Conservation (phyloP, 2,329 filamentous ascomycete species). For the Lecanicillium sp. region DNA sequence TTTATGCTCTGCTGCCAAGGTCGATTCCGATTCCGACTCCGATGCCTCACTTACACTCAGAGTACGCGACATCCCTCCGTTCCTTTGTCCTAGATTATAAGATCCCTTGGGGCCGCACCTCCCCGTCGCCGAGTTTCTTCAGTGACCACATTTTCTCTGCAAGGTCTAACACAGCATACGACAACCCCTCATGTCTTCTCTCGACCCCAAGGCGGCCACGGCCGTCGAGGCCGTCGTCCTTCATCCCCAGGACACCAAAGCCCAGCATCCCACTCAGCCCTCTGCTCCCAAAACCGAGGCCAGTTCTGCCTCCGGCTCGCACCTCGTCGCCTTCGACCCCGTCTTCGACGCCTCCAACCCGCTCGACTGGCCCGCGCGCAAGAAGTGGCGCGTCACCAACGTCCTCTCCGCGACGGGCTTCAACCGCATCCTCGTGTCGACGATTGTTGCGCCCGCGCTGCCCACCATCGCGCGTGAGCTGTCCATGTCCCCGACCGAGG, state of each 20-base stretch:
- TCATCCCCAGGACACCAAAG: neutral
- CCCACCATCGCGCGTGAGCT: slow-evolving; percentile 44
- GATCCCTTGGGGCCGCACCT: no score
- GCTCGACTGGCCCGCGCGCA: slow-evolving; percentile 30
- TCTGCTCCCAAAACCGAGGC: neutral
- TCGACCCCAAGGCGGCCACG: no score
- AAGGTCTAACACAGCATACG: no score
- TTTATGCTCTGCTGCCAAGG: no score
- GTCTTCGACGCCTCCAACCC: slow-evolving; percentile 31
- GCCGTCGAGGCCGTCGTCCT: neutral
- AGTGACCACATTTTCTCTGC: no score
- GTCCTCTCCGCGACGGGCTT: slow-evolving; percentile 45
- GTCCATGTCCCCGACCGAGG: slow-evolving; percentile 40
- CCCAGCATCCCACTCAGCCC: no score
- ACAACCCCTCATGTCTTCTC: no score
- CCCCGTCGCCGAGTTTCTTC: no score
- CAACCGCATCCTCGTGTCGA: slow-evolving; percentile 45
- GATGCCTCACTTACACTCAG: no score
- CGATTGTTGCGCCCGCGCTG: slow-evolving; percentile 47
- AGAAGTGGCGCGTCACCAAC: slow-evolving; percentile 44
- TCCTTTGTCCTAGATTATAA: no score
- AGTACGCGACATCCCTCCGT: no score
- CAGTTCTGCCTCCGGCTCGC: slow-evolving; percentile 16
- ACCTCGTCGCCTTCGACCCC: slow-evolving; percentile 23
- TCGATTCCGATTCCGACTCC: no score